Conservation (phyloP, 2,329 filamentous ascomycete genomes). For the Cercospora sesami region DNA sequence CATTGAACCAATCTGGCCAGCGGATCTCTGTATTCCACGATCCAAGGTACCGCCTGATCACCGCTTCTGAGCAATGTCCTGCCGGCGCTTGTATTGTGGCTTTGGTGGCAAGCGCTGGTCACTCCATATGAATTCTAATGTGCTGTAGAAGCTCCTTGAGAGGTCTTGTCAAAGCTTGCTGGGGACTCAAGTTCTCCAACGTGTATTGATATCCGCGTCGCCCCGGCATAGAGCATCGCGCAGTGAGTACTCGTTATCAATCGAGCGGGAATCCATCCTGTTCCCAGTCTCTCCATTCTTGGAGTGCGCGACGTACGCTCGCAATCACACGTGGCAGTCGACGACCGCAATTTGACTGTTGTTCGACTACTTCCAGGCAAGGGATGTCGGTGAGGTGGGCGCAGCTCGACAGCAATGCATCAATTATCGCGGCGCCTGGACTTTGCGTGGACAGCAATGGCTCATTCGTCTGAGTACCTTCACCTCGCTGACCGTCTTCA, state of each 20-base stretch:
- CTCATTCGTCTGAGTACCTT: background rate
- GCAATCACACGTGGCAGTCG: slow-evolving; percentile 5
- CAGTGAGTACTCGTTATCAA: background rate
- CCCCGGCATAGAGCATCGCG: background rate
- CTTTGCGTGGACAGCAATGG: background rate
- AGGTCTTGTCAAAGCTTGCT: background rate
- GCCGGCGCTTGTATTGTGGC: background rate
- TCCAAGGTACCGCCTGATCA: too few relatives aligned
- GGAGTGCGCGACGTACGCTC: background rate
- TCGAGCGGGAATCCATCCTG: slow-evolving; percentile 2
- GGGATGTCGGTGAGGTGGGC: background rate
- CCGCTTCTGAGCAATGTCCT: too few relatives aligned
- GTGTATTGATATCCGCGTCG: background rate
- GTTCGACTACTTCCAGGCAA: background rate
- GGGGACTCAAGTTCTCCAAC: background rate
- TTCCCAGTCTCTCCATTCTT: slow-evolving; percentile 6
- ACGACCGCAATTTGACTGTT: background rate
- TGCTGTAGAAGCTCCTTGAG: background rate
- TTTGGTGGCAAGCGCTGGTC: too few relatives aligned
- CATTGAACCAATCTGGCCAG: background rate
- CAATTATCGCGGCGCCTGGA: background rate
- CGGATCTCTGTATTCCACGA: too few relatives aligned
- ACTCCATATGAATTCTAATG: background rate
- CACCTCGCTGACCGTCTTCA: background rate
- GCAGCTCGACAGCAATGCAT: background rate